Evolutionary conservation across 176 grass and related monocot species (phyloP), one percentile per base, ranked within the genome.

Genomic region (Alopecurus myosuroides): DNA sequence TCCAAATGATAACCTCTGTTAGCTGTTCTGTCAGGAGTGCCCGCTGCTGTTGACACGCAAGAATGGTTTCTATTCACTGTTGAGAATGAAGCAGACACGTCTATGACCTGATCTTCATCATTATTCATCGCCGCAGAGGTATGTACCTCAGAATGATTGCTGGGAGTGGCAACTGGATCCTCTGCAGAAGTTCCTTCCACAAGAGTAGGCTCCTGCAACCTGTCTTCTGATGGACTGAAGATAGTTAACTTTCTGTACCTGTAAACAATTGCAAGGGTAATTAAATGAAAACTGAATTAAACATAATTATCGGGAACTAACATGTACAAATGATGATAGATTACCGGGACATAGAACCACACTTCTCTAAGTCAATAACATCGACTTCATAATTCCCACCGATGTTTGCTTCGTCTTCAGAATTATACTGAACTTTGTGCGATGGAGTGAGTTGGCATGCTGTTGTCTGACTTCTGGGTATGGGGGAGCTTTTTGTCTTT

Each of bases 1-100:
- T 89, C 87, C 22, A 80, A 80, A 40, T 87, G 80, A 62, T 80
- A 86, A 33, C 86, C 85, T 57, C 64, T 74, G 33, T 73, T 41
- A 19, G 68, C 34, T 40, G 63, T 30, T 77, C 61, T 90, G 90
- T 93, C 89, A 81, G 93, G 96, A 90, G 91, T 90, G 78, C 46
- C 37, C 77, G 71, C 74, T 46, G 76, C 82, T 39, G 82, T 89
- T 40, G 89, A 76, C n/a, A 70, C 77, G 19, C 82, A 86, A 71
- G 92, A 91, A 37, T 85, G 5, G 35, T 72, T 89, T 89, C 41
- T 90, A 10, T 86, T 91, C 35, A 82, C 76, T 35, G 79, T 78
- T 52, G 85, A 78, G 67, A 73, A 51, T 20, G 74, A 90, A 88
- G 85, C 36, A 35, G 83, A 44, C 33, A 51, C 49, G 13, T 93